Percentiles rank a stretch among this genome's conserved stretches.
phyloP scores from a whole-genome alignment of 2,329 filamentous ascomycete genomes.

The Penicillium sp. region DNA sequence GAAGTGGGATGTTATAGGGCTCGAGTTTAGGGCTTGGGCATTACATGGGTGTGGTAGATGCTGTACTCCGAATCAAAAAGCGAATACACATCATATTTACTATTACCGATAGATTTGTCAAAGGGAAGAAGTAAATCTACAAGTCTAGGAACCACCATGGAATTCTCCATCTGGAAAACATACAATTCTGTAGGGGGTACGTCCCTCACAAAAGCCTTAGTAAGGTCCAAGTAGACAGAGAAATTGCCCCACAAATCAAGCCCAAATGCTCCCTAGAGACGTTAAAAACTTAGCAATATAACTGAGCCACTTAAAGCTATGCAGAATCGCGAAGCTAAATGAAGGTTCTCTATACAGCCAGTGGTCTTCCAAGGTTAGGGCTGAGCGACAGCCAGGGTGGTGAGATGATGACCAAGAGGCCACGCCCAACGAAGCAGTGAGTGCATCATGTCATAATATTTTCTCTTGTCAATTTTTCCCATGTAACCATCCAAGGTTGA shows the following conservation, averaged over 20 bases:
- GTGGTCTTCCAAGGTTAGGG: background rate
- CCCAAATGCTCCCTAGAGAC: background rate
- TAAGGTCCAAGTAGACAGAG: background rate
- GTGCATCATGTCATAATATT: background rate
- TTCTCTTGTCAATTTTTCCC: background rate
- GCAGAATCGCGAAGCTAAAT: background rate
- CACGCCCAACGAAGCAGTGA: slow-evolving; percentile 1
- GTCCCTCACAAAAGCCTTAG: background rate
- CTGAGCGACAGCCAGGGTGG: background rate
- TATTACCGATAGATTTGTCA: background rate
- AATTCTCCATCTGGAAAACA: background rate
- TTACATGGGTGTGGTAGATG: background rate
- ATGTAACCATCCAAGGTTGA: background rate
- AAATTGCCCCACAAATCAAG: background rate
- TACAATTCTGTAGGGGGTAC: background rate
- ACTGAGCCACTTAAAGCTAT: background rate
- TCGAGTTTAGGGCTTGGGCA: slow-evolving; percentile 5
- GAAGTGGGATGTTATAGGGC: slow-evolving; percentile 4
- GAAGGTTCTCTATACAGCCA: background rate
- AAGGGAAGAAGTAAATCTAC: background rate
- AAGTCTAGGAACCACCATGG: background rate
- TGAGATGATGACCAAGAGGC: background rate
- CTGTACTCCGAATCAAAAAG: background rate
- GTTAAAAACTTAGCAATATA: background rate
- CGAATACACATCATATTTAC: no score